These are phyloP conservation scores for Choiromyces venosus DNA, from an alignment of 495 filamentous ascomycete genomes.

Conservation along the genomic window DNA sequence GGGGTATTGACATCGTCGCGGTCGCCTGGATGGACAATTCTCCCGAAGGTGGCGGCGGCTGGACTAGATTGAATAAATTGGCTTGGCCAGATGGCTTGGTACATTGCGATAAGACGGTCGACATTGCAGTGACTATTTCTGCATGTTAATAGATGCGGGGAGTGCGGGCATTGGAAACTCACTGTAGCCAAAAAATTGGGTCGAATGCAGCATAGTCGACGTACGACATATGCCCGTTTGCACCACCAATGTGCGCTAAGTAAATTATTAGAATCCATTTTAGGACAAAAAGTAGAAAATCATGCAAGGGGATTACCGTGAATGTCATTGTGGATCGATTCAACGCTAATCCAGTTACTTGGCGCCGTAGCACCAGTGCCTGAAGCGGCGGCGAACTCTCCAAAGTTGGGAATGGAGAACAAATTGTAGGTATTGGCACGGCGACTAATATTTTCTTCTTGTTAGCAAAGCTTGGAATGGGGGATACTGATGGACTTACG, in stretches of 20 bases:
- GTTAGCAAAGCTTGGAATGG: neutral
- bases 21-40: slow-evolving; percentile 6
- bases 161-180: slow-evolving; percentile 1
- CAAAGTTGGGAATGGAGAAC: slow-evolving; percentile 33
- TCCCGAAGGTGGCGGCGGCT: slow-evolving; percentile 25
- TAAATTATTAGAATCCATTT: slow-evolving; percentile 5
- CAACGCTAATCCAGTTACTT: slow-evolving; percentile 28
- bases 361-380: slow-evolving; percentile 15
- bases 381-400: slow-evolving; percentile 30
- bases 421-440: slow-evolving; percentile 36
- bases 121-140: slow-evolving; percentile 50
- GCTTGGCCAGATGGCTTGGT: slow-evolving; percentile 62
- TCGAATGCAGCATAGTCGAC: slow-evolving; percentile 66
- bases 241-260: slow-evolving; percentile 24
- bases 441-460: slow-evolving; percentile 17
- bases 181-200: slow-evolving; percentile 67
- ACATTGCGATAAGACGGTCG: slow-evolving; percentile 65
- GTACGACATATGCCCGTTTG: slow-evolving; percentile 46
- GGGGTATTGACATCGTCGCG: slow-evolving; percentile 35
- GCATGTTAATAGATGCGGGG: neutral
- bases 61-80: slow-evolving; percentile 51
- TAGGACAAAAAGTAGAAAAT: neutral
- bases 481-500: slow-evolving; percentile 12
- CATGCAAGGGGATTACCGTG: slow-evolving; percentile 14
- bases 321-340: slow-evolving; percentile 33